These are phyloP conservation scores for Diaporthe citriasiana DNA, from an alignment of 2,329 filamentous ascomycete species.

Conservation along the genomic window DNA sequence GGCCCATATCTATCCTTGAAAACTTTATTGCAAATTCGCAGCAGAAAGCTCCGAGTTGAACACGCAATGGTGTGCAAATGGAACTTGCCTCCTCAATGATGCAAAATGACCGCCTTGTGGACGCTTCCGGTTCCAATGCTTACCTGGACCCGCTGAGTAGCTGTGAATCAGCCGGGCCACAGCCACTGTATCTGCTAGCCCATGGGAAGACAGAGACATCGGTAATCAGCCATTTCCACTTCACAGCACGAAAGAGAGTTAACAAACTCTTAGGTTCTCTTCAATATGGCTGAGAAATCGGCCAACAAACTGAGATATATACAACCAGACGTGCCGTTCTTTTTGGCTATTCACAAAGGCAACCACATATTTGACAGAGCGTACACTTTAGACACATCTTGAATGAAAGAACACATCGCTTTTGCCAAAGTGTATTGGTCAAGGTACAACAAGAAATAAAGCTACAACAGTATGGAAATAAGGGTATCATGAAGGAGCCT, in stretches of 20 bases:
- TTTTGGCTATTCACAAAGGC: slow-evolving; percentile 28
- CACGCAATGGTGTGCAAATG: neutral
- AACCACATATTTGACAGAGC: slow-evolving; percentile 39
- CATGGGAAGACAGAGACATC: slow-evolving; percentile 11
- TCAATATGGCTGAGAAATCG: slow-evolving; percentile 1
- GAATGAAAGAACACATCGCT: neutral
- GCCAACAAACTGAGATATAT: slow-evolving; percentile 39
- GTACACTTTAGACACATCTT: slow-evolving; percentile 24
- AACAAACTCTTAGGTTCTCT: neutral
- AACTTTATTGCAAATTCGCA: neutral
- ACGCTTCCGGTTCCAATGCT: neutral
- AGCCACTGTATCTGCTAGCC: neutral
- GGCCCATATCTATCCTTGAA: neutral
- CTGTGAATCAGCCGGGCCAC: neutral
- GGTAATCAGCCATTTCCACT: neutral
- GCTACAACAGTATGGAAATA: neutral
- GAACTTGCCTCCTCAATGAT: slow-evolving; percentile 5
- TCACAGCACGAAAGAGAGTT: neutral
- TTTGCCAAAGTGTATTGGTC: neutral
- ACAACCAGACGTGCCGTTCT: slow-evolving; percentile 36
- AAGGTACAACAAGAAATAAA: neutral
- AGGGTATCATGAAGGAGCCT: neutral
- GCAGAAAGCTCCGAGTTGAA: neutral
- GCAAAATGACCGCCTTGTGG: slow-evolving; percentile 10
- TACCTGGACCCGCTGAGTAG: neutral